Base-by-base conservation (phyloP, 768 basidiomycete genomes). In the Hygrophoropsis aurantiaca region DNA sequence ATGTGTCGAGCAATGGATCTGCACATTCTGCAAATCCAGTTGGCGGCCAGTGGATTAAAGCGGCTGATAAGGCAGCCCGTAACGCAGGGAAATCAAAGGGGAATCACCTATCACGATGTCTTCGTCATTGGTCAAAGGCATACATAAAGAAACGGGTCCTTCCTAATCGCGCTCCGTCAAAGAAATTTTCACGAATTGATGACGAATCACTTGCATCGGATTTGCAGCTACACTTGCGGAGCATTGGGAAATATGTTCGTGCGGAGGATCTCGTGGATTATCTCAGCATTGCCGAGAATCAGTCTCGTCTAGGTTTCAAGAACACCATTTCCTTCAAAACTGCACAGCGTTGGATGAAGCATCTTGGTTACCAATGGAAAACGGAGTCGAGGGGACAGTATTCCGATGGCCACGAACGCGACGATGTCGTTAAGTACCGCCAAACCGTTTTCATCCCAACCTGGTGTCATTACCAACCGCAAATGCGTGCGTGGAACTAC, bases 301-400 rank as follows among this genome's bases (percentile, higher is more conserved):
- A 49, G 35, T 19, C 2, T 26, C 20, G 46, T 16, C 51, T 47
- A 11, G 49, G 51, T 5, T 37, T 59, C 7, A 56, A 45, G 18
- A 57, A 59, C 25, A 50, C 44, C 0, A 53, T 66, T 33, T 51
- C 52, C 9, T 44, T 61, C 1, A 33, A 49, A 11, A 77, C 70
- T 0, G 75, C 72, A n/a, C 41, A 53, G 9, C 50, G 52, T 1
- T 77, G 77, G 74, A 55, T 79, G 33, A 23, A 50, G 9, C 46
- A 38, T 5, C 35, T 66, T n/a, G 56, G 53, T 5, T 65, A 60
- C 37, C 33, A 47, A 26, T 67, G 56, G 58, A 42, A 10, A 6
- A 26, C 47, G 18, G 45, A 48, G 8, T 48, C 47, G 10, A 52
- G 48, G n/a, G 67, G 61, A 0, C 49, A 59, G 34, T 69, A 64